Evolutionary conservation across 2,329 filamentous ascomycete genomes (phyloP), one percentile per base, ranked within the genome.

Genomic region (Colletotrichum lentis): DNA sequence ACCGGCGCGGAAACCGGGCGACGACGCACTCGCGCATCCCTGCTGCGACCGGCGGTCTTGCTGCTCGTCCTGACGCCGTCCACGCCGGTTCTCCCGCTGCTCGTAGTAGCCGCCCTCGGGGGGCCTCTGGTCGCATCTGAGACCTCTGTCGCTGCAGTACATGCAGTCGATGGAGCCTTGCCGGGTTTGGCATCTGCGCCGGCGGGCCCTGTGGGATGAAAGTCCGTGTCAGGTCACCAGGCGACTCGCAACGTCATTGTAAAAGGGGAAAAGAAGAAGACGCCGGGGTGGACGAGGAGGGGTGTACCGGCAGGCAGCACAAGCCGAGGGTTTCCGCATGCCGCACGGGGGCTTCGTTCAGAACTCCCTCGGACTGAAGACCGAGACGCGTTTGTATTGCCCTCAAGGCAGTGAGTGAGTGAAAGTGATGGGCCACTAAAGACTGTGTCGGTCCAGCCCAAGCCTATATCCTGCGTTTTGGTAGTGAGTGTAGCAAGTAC

Each of bases 101-200:
- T 71, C 69, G 43, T 71, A 69, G 41, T 71, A 71, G 8, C 69
- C 69, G 41, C 69, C 69, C 5, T 67, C 58, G 1, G 69, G 69
- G 3, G 69, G 66, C 57, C 54, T 49, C 39, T 87, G 88, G 10
- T 78, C 73, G 74, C 87, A 89, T 0, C 73, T 57, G 2, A 88
- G 74, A 1, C 77, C 75, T 24, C 85, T 81, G 60, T 83, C 81
- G 0, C 75, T 73, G 73, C 87, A 89, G 53, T 87, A 81, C 10
- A 81, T 75, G 71, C 87, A 90, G 20, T 79, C 74, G 2, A 85
- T 86, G 18, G 80, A 73, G 22, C 62, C 67, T 35, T 70, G 58
- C 24, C 57, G 62, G 31, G 55, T 63, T 37, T 69, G 62, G 47
- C 67, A 70, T 49, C 63, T 70, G 43, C 69, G 69, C 67, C 69